phyloP scores from a whole-genome alignment of 2,329 filamentous ascomycete species.

The Colletotrichum sp. region DNA sequence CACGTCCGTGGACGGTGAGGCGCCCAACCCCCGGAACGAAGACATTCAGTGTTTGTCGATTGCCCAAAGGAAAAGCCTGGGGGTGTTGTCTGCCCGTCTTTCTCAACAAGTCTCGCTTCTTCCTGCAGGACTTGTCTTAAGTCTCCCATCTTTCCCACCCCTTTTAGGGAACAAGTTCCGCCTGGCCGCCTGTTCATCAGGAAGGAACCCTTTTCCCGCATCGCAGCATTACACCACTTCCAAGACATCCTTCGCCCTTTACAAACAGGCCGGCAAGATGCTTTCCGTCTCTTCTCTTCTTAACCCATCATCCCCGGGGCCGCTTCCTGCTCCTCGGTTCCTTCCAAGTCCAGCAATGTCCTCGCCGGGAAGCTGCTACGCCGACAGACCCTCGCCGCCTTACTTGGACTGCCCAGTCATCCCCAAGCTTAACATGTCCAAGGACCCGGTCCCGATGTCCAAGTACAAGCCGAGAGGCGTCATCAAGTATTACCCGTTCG shows the following conservation, averaged over 20 bases:
- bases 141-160: conserved; percentile 23
- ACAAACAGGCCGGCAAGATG: conserved; percentile 51
- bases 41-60: conserved; percentile 13
- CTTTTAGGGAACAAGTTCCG: conserved; percentile 6
- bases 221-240: conserved; percentile 13
- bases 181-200: conserved; percentile 7
- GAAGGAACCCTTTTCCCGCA: not conserved
- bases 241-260: conserved; percentile 15
- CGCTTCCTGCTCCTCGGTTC: conserved; percentile 43
- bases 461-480: conserved; percentile 68
- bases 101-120: conserved; percentile 1
- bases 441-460: conserved; percentile 67
- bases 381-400: conserved; percentile 32
- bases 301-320: conserved; percentile 61
- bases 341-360: conserved; percentile 45
- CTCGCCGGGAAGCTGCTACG: conserved; percentile 37
- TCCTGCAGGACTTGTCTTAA: conserved; percentile 38
- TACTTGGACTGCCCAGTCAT: conserved; percentile 30
- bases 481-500: conserved; percentile 77
- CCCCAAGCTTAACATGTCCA: conserved; percentile 64
- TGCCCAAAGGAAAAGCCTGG: not conserved
- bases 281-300: conserved; percentile 69
- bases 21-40: conserved; percentile 7
- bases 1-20: not conserved
- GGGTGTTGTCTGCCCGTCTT: conserved; percentile 20